phyloP scores from a whole-genome alignment of 2,329 filamentous ascomycete species.

The Trichophaea hybrida region DNA sequence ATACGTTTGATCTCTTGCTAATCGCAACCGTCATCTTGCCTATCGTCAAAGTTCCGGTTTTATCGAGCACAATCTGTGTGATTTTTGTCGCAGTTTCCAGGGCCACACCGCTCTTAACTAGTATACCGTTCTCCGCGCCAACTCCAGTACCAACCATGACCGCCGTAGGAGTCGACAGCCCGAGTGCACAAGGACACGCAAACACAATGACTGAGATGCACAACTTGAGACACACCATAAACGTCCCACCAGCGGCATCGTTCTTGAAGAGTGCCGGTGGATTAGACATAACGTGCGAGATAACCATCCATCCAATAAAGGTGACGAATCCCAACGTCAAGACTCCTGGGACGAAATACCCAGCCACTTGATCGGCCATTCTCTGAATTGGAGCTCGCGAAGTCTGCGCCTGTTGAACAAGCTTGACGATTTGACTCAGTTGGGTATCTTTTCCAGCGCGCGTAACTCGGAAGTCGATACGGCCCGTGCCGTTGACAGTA shows the following conservation, averaged over 20 bases:
- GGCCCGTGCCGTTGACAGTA: conserved; percentile 86
- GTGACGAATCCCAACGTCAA: conserved; percentile 70
- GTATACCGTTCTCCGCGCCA: conserved; percentile 84
- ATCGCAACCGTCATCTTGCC: conserved; percentile 89
- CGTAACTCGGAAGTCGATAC: conserved; percentile 82
- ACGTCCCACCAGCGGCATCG: conserved; percentile 67
- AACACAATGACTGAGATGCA: conserved; percentile 98
- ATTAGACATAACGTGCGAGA: conserved; percentile 69
- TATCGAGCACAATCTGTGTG: conserved; percentile 82
- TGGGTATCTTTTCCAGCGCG: conserved; percentile 89
- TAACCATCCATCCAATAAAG: conserved; percentile 84
- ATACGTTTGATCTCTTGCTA: conserved; percentile 49
- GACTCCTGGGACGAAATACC: conserved; percentile 86
- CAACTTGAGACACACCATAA: conserved; percentile 94
- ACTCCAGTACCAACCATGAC: conserved; percentile 99
- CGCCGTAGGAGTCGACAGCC: conserved; percentile 84
- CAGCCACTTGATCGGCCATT: conserved; percentile 77
- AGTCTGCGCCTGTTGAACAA: conserved; percentile 96
- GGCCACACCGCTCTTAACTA: conserved; percentile 93
- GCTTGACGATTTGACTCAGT: conserved; percentile 90
- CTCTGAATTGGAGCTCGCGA: conserved; percentile 87
- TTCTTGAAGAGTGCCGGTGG: conserved; percentile 81
- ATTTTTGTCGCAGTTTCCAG: conserved; percentile 82
- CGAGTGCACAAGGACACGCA: conserved; percentile 92
- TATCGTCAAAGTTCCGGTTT: conserved; percentile 86